These are phyloP conservation scores for Cryptococcus deneoformans DNA, from an alignment of 1,284 basidiomycete genomes.

Conservation along the genomic window DNA sequence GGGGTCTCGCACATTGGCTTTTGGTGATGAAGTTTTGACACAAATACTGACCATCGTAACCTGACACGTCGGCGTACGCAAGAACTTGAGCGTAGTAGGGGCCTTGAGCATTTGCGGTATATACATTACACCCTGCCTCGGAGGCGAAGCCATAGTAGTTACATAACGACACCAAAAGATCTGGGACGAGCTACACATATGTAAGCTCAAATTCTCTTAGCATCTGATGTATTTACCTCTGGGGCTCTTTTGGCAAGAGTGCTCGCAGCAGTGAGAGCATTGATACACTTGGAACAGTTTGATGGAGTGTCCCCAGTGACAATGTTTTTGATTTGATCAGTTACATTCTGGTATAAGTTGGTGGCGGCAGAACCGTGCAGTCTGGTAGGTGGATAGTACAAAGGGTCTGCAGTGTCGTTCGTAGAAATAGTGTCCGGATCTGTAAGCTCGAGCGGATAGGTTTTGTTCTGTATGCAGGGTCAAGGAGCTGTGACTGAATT, in stretches of 20 bases:
- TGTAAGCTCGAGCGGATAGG: slow-evolving; percentile 56
- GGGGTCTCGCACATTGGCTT: slow-evolving; percentile 55
- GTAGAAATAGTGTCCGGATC: slow-evolving; percentile 58
- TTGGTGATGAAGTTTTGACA: slow-evolving; percentile 57
- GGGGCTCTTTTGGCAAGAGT: slow-evolving; percentile 57
- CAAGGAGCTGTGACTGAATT: background rate
- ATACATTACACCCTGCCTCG: slow-evolving; percentile 54
- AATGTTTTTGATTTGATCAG: slow-evolving; percentile 59
- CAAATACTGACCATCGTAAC: slow-evolving; percentile 64
- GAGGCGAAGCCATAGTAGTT: slow-evolving; percentile 58
- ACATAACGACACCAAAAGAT: slow-evolving; percentile 61
- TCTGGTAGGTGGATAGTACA: slow-evolving; percentile 60
- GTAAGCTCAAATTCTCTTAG: slow-evolving; percentile 6
- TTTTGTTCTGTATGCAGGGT: slow-evolving; percentile 47
- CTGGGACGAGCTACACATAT: slow-evolving; percentile 48
- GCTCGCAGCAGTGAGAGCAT: slow-evolving; percentile 49
- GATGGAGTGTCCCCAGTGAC: slow-evolving; percentile 39
- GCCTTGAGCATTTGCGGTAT: slow-evolving; percentile 56
- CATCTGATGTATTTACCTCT: slow-evolving; percentile 62
- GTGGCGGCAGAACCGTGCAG: slow-evolving; percentile 38
- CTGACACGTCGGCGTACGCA: slow-evolving; percentile 63
- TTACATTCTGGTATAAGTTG: slow-evolving; percentile 55
- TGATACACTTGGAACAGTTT: slow-evolving; percentile 61
- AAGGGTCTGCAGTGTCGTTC: slow-evolving; percentile 62
- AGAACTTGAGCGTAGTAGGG: slow-evolving; percentile 64